Percentiles rank a stretch among this genome's conserved stretches.
These are phyloP conservation scores for Fusarium miscanthi DNA, from an alignment of 2,329 filamentous ascomycete genomes.

Conservation along the genomic window DNA sequence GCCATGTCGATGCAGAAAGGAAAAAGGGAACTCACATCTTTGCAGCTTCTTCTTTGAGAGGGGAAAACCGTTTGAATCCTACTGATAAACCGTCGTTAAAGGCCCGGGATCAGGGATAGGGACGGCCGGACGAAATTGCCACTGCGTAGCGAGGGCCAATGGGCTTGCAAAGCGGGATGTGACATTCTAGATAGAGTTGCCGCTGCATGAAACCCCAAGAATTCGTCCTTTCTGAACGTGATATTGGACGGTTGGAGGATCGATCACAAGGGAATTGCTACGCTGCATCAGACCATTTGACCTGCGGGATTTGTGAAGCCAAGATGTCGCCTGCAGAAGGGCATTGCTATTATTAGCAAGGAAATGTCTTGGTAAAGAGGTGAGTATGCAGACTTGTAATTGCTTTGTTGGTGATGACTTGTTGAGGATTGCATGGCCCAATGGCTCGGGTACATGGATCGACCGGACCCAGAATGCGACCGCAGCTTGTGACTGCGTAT, in stretches of 20 bases:
- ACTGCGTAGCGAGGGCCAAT: background rate
- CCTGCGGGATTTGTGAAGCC: constrained; percentile 5
- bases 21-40: background rate
- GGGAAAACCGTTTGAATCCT: constrained; percentile 1
- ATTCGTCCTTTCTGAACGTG: background rate
- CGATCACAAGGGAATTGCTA: background rate
- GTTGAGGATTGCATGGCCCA: background rate
- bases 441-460: constrained; percentile 4
- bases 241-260: background rate
- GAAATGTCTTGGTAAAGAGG: background rate
- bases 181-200: constrained; percentile 25
- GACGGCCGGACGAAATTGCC: background rate
- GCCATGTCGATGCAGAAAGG: constrained; percentile 8
- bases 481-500: background rate
- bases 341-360: constrained; percentile 18
- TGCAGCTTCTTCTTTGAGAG: constrained; percentile 9
- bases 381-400: background rate
- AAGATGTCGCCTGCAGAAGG: constrained; percentile 3
- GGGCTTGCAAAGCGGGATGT: constrained; percentile 1
- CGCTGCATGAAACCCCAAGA: constrained; percentile 18
- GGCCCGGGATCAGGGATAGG: background rate
- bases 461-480: constrained; percentile 12
- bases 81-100: background rate
- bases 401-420: background rate
- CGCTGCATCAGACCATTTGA: constrained; percentile 12